Conservation (phyloP, 2,329 filamentous ascomycete genomes). For the Aureobasidium sp. region DNA sequence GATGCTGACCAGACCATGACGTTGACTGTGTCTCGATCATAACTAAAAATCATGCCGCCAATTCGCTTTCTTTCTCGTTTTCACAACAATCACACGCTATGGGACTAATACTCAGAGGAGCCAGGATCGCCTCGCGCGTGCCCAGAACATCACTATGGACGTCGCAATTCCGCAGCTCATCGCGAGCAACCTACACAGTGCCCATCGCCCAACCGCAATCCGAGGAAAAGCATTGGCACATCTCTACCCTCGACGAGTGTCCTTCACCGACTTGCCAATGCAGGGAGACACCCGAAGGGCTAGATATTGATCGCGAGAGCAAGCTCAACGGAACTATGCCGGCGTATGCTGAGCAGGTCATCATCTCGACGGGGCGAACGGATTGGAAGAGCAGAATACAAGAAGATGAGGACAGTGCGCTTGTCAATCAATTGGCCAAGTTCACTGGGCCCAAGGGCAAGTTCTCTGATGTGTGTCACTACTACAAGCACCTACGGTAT, state of each 20-base stretch:
- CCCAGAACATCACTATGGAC: neutral
- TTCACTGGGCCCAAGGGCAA: constrained; percentile 34
- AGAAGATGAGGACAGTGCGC: constrained; percentile 55
- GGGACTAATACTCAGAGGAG: neutral
- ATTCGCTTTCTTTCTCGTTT: neutral
- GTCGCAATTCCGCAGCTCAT: neutral
- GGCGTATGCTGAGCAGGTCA: constrained; percentile 69
- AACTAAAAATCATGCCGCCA: neutral
- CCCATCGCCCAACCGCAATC: constrained; percentile 21
- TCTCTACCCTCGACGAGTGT: constrained; percentile 50
- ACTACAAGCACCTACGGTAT: neutral
- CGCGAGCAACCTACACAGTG: constrained; percentile 15
- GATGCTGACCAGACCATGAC: neutral
- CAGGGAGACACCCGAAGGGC: constrained; percentile 52
- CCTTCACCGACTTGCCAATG: constrained; percentile 71
- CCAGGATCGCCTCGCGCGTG: neutral
- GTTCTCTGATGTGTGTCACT: constrained; percentile 36
- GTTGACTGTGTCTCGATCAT: neutral
- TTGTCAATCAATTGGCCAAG: constrained; percentile 63
- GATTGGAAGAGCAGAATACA: constrained; percentile 84
- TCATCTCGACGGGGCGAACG: constrained; percentile 70
- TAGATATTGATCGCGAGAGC: constrained; percentile 66
- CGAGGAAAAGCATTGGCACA: constrained; percentile 17
- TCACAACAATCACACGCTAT: neutral
- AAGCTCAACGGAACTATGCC: constrained; percentile 69